These are phyloP conservation scores for Kodamaea nitidulidarum DNA, from an alignment of 805 yeast species.

Conservation along the genomic window DNA sequence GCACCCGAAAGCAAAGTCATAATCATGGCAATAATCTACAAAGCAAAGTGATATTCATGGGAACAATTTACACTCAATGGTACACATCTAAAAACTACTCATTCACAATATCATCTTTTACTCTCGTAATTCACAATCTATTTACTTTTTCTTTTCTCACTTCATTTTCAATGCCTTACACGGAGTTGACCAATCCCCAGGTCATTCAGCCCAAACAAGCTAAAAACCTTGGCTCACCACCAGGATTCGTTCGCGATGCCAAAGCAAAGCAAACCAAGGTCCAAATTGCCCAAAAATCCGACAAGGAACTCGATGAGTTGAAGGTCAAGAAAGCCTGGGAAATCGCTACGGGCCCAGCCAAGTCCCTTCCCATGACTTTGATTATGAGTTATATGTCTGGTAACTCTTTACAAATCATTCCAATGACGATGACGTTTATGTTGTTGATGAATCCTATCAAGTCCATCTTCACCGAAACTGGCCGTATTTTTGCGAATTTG, in stretches of 20 bases:
- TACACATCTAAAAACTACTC: too few relatives aligned
- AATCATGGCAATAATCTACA: too few relatives aligned
- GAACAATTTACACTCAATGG: too few relatives aligned
- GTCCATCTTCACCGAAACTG: conserved; percentile 58
- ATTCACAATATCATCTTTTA: too few relatives aligned
- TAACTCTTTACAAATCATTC: conserved; percentile 80
- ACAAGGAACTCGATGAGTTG: conserved; percentile 30
- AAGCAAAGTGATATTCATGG: too few relatives aligned
- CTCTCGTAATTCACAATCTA: not conserved
- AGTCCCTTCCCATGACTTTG: conserved; percentile 81
- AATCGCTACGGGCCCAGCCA: conserved; percentile 75
- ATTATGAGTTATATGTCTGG: conserved; percentile 94
- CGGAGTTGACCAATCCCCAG: conserved; percentile 10
- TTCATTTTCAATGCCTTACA: conserved; percentile 1
- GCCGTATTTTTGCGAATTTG: conserved; percentile 50
- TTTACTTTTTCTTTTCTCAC: not conserved
- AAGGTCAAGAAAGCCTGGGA: conserved; percentile 79
- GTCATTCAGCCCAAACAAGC: conserved; percentile 8
- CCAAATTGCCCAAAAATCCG: conserved; percentile 14
- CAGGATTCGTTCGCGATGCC: conserved; percentile 15
- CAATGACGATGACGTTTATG: conserved; percentile 86
- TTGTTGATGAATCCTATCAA: conserved; percentile 72
- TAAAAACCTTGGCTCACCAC: conserved; percentile 14
- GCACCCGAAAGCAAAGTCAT: too few relatives aligned
- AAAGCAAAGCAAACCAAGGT: conserved; percentile 6